Evolutionary conservation across 768 basidiomycete genomes (phyloP).

Genomic region (Albatrellus ellisii): DNA sequence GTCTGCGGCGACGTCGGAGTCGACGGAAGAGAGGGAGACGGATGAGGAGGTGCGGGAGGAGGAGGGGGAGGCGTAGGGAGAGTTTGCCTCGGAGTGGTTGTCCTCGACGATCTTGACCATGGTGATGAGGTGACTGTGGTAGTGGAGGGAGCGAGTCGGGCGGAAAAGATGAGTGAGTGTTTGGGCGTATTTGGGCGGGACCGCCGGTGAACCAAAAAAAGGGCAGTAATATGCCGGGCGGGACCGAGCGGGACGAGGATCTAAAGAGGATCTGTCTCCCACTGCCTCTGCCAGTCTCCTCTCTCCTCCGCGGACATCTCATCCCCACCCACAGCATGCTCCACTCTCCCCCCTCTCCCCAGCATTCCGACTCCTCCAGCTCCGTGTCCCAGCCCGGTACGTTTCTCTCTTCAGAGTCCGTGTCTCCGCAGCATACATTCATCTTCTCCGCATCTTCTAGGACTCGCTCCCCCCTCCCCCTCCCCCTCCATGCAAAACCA

Average conservation of each 20-base stretch:
- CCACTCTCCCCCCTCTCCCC: neutral
- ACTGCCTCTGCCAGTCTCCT: neutral
- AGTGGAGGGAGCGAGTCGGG: constrained; percentile 1
- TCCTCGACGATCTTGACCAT: constrained; percentile 93
- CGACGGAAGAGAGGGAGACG: constrained; percentile 67
- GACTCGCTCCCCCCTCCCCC: constrained; percentile 52
- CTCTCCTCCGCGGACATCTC: neutral
- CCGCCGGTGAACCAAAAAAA: neutral
- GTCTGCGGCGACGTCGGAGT: constrained; percentile 55
- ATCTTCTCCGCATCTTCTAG: constrained; percentile 13
- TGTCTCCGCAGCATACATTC: constrained; percentile 18
- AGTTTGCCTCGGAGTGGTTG: constrained; percentile 46
- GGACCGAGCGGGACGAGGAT: neutral
- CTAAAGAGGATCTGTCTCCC: too few relatives aligned
- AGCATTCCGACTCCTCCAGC: constrained; percentile 1
- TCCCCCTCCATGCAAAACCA: constrained; percentile 64
- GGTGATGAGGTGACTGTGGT: constrained; percentile 15
- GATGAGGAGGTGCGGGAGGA: constrained; percentile 63
- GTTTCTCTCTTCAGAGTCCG: constrained; percentile 4
- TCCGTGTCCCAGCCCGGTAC: constrained; percentile 9
- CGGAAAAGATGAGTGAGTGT: constrained; percentile 1
- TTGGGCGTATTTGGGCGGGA: neutral
- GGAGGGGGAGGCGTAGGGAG: constrained; percentile 63
- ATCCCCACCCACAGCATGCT: neutral
- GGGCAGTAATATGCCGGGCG: neutral